A percentile compares a stretch with the other conserved stretches of the same genome.
phyloP scores from a whole-genome alignment of 768 basidiomycete species.

The Heimioporus sp. region DNA sequence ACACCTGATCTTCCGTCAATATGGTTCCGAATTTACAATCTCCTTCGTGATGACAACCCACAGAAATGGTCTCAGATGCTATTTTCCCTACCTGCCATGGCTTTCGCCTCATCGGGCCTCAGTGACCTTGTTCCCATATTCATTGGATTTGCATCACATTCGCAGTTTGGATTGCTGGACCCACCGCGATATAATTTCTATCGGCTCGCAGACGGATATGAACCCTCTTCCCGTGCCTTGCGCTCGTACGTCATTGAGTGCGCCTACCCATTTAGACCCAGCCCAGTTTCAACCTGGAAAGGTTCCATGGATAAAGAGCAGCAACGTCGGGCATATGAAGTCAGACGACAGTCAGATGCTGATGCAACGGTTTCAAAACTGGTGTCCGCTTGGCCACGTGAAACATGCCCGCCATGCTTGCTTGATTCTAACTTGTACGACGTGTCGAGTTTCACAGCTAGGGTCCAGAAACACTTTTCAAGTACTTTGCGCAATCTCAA shows the following conservation, averaged over 20 bases:
- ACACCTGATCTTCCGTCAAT: constrained; percentile 6
- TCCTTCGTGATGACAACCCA: constrained; percentile 11
- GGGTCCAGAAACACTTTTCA: not conserved
- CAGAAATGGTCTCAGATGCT: constrained; percentile 15
- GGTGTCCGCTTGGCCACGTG: constrained; percentile 12
- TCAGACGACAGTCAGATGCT: not conserved
- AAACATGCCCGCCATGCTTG: not conserved
- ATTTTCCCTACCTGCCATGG: constrained; percentile 29
- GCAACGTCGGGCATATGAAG: not conserved
- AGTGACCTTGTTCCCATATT: constrained; percentile 22
- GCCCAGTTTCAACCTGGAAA: not conserved
- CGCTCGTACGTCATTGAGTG: not conserved
- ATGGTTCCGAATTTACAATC: constrained; percentile 26
- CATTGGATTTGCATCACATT: constrained; percentile 24
- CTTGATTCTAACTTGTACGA: not conserved
- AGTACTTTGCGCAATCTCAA: constrained; percentile 11
- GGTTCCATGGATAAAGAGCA: not conserved
- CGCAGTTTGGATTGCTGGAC: constrained; percentile 3
- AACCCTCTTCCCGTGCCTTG: not conserved
- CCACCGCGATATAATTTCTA: constrained; percentile 12
- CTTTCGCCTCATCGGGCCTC: constrained; percentile 15
- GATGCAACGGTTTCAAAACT: not conserved
- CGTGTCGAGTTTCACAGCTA: not conserved
- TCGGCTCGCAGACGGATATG: not conserved
- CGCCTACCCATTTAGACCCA: not conserved